Evolutionary conservation across 345 rosid species (phyloP), one percentile per base, ranked within the genome.

Genomic region (Boechera stricta): DNA sequence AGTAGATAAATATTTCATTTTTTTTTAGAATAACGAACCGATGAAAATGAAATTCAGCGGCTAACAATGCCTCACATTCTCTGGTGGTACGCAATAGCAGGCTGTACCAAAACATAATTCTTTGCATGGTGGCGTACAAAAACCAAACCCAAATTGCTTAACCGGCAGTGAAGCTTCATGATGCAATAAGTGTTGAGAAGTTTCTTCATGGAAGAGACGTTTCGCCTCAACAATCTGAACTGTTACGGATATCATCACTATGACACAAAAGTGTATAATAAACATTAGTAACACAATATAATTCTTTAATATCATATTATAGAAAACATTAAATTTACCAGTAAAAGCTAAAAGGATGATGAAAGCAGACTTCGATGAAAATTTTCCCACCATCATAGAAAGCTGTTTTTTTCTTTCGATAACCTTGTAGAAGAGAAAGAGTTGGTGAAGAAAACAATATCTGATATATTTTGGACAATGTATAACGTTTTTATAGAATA

Each of bases 61-160:
- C 24, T 47, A n/a, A 42, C 21, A 21, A 21, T 21, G 21, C 21
- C 21, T 21, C 21, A 21, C 21, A 21, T 21, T 21, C 21, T 21
- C 21, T 21, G 21, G 21, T 21, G 21, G 21, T 21, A 21, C 21
- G 21, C 73, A 72, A 10, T 72, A 5, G 42, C 69, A 72, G 29
- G 3, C 5, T 2, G 28, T 7, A 28, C 0, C 77, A 73, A 62
- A 73, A 73, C 69, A 73, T 29, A 72, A 52, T 29, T 39, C 53
- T 57, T 58, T 47, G 73, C 73, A 75, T 26, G 16, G 6, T 67
- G 49, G 67, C 10, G 5, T 28, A 67, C 79, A 75, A 67, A 67
- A 67, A 5, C 13, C 65, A 18, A 56, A 6, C 1, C 47, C 36
- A 1, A 6, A 1, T 74, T 10, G n/a, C 1, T 56, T 4, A 35